Conservation (phyloP, 192 early-diverging fungal genomes). For the Phycomyces blakesleeanus region DNA sequence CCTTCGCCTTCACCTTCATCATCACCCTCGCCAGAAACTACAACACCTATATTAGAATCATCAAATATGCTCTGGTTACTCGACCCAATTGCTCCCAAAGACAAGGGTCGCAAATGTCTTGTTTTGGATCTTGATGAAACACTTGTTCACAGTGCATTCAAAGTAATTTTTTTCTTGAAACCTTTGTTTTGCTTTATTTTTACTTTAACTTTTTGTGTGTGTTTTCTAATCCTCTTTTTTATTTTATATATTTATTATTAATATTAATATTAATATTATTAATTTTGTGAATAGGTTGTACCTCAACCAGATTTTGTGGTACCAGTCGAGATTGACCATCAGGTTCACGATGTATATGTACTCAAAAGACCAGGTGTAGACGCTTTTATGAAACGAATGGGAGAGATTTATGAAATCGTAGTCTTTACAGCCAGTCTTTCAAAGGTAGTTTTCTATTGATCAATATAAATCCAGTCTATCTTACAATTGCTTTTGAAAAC, state of each 20-base stretch:
- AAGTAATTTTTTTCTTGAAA: conserved; percentile 37
- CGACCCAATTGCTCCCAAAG: conserved; percentile 62
- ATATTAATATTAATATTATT: too few relatives aligned
- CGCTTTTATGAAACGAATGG: conserved; percentile 73
- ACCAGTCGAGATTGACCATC: conserved; percentile 76
- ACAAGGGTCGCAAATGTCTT: conserved; percentile 81
- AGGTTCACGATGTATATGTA: conserved; percentile 82
- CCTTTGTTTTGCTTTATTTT: too few relatives aligned
- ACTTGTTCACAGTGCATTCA: conserved; percentile 95
- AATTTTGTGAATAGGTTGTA: conserved; percentile 22
- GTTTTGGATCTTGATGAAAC: conserved; percentile 98
- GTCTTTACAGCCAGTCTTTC: conserved; percentile 84
- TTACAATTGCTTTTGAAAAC: too few relatives aligned
- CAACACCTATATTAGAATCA: not conserved
- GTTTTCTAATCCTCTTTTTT: conserved; percentile 1
- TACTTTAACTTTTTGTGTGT: too few relatives aligned
- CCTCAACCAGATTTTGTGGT: conserved; percentile 75
- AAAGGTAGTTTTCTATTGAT: conserved; percentile 44
- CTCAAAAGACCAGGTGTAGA: conserved; percentile 86
- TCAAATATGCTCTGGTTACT: conserved; percentile 44
- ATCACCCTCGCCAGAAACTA: not conserved
- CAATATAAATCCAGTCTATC: not conserved
- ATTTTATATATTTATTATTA: too few relatives aligned
- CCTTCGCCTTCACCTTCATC: too few relatives aligned
- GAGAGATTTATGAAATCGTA: conserved; percentile 79